Evolutionary conservation across 2,329 filamentous ascomycete genomes (phyloP), one percentile per base, ranked within the genome.

Genomic region (Coleophoma eucalyptorum): DNA sequence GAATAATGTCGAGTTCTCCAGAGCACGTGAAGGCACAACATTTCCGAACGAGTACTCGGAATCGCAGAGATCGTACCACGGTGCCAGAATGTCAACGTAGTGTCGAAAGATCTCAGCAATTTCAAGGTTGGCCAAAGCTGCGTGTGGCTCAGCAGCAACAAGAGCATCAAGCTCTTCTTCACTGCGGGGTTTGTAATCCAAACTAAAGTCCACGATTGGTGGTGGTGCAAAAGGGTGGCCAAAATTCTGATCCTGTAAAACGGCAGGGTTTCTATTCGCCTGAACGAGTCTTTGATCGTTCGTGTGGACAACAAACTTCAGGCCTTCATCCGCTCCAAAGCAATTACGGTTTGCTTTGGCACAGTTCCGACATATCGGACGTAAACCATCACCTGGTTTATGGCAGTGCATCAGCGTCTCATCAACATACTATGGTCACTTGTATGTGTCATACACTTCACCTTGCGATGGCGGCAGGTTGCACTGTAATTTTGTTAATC

Each of bases 31-130:
- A 0, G 73, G 68, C 0, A 77, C 66, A 0, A 59, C 38, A 3
- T 58, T 65, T 5, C 58, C 62, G 33, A 77, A 77, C 4, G 62
- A 55, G 1, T 57, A 61, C 2, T 56, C 47, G 1, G 61, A 50
- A 50, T 77, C 74, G 43, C 71, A 73, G 7, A 78, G 65, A 46
- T 78, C 73, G 55, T 76, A 77, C 74, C 74, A 77, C 2, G 62
- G 58, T 1, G 74, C 72, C 16, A 76, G 59, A 35, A 60, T 50
- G 1, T 55, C 51, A 8, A 69, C 66, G 55, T 77, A 76, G 49
- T 69, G 65, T 40, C 67, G 62, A 42, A 75, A 75, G 13, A 72
- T 59, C 6, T 52, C 58, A 2, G 69, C 63, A 11, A 71, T 59
- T 3, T 62, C 59, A n/a, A 58, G 61, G 3, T 65, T 55, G 33